Conservation (phyloP, 75 land plant species). For the Azolla pinnata region DNA sequence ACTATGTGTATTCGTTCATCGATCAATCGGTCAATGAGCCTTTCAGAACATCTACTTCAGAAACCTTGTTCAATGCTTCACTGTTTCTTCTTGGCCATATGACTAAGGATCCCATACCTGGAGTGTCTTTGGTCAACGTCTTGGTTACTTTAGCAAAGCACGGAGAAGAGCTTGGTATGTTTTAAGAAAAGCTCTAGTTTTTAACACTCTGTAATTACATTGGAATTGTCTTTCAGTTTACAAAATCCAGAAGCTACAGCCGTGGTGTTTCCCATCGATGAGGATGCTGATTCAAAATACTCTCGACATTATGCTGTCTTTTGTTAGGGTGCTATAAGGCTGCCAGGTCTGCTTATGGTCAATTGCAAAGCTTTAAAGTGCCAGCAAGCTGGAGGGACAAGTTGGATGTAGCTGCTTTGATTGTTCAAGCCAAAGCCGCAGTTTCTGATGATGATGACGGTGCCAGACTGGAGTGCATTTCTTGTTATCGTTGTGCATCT, state of each 20-base stretch:
- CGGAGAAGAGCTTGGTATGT: conserved; percentile 30
- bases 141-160: conserved; percentile 35
- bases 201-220: too few relatives aligned
- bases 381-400: conserved; percentile 34
- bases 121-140: conserved; percentile 28
- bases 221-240: too few relatives aligned
- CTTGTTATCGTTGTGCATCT: conserved; percentile 24
- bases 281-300: not conserved
- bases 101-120: conserved; percentile 9
- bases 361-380: conserved; percentile 17
- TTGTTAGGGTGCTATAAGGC: conserved; percentile 25
- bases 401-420: conserved; percentile 24
- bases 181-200: too few relatives aligned
- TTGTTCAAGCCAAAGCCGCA: conserved; percentile 18
- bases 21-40: conserved; percentile 31
- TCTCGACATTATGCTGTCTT: not conserved
- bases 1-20: conserved; percentile 28
- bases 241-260: too few relatives aligned
- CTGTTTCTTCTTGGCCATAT: conserved; percentile 25
- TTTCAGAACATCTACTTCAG: conserved; percentile 30
- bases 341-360: conserved; percentile 24
- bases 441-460: conserved; percentile 6
- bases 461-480: conserved; percentile 11
- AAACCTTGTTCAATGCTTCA: conserved; percentile 27
- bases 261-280: not conserved